A percentile compares a stretch with the other conserved stretches of the same genome.
phyloP scores from a whole-genome alignment of 345 rosid species.

The Eucalyptus erythrocorys region DNA sequence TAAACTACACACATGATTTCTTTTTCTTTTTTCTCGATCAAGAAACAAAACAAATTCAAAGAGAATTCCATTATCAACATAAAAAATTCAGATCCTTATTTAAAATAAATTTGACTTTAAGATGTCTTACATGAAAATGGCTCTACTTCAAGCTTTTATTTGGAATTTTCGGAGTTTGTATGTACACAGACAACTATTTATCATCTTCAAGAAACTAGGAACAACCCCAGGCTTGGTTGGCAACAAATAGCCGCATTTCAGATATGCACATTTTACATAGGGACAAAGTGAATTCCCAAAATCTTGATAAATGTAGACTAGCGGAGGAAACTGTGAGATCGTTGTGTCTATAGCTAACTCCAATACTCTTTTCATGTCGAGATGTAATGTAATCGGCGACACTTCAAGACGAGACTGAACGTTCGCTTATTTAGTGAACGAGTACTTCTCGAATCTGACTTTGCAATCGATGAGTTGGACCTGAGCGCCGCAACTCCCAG shows the following conservation, averaged over 20 bases:
- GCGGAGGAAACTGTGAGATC: neutral
- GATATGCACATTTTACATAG: neutral
- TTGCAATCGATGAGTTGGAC: neutral
- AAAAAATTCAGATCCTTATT: neutral
- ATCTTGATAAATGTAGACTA: neutral
- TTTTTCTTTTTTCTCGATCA: accelerated
- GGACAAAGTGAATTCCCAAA: neutral
- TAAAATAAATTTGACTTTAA: neutral
- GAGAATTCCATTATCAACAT: neutral
- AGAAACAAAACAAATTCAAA: neutral
- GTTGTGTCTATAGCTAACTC: neutral
- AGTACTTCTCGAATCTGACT: neutral
- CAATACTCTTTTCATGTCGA: neutral
- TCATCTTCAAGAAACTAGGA: neutral
- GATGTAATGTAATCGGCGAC: neutral
- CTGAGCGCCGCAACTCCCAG: neutral
- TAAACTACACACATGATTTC: neutral
- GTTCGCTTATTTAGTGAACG: neutral
- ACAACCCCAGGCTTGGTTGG: neutral
- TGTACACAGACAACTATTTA: neutral
- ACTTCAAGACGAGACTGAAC: neutral
- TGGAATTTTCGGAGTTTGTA: neutral
- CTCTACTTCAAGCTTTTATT: neutral
- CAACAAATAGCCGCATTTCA: too few species aligned
- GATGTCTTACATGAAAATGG: neutral